phyloP scores from a whole-genome alignment of 2,329 filamentous ascomycete genomes.

The Scopulariopsis brevicaulis region DNA sequence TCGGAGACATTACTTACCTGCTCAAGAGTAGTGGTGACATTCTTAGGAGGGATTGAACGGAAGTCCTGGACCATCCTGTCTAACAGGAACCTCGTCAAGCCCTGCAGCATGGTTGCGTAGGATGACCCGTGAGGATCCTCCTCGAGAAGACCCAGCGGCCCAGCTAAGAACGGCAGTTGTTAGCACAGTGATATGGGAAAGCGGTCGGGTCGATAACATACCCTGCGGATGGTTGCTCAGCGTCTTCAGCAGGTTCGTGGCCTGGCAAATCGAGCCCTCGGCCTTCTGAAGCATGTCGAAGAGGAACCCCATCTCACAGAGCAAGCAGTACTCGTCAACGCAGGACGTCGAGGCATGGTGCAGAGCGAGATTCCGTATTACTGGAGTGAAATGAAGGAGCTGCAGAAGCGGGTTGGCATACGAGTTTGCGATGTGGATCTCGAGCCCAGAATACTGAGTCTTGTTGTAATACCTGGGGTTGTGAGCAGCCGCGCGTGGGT shows the following conservation, averaged over 20 bases:
- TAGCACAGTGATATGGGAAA: background rate
- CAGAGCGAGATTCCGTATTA: conserved; percentile 78
- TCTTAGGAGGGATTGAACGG: conserved; percentile 47
- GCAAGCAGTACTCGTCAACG: conserved; percentile 67
- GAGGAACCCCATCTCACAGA: conserved; percentile 90
- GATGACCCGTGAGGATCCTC: conserved; percentile 65
- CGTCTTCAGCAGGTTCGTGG: conserved; percentile 86
- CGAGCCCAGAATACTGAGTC: conserved; percentile 80
- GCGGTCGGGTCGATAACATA: conserved; percentile 15
- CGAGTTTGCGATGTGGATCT: conserved; percentile 94
- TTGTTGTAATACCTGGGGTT: conserved; percentile 71
- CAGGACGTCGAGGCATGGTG: conserved; percentile 83
- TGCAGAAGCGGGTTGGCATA: conserved; percentile 91
- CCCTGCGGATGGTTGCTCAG: conserved; percentile 75
- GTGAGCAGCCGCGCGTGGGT: background rate
- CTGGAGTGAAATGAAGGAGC: conserved; percentile 79
- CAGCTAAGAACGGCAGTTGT: conserved; percentile 31
- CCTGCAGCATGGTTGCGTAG: conserved; percentile 74
- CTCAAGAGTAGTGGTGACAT: conserved; percentile 52
- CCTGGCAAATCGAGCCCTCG: conserved; percentile 86
- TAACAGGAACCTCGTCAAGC: conserved; percentile 74
- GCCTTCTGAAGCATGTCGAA: conserved; percentile 99
- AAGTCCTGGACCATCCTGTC: conserved; percentile 72
- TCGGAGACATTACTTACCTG: conserved; percentile 31
- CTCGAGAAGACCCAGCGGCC: conserved; percentile 70